Evolutionary conservation across 495 filamentous ascomycete genomes (phyloP).

Genomic region (Penicillium lividum): DNA sequence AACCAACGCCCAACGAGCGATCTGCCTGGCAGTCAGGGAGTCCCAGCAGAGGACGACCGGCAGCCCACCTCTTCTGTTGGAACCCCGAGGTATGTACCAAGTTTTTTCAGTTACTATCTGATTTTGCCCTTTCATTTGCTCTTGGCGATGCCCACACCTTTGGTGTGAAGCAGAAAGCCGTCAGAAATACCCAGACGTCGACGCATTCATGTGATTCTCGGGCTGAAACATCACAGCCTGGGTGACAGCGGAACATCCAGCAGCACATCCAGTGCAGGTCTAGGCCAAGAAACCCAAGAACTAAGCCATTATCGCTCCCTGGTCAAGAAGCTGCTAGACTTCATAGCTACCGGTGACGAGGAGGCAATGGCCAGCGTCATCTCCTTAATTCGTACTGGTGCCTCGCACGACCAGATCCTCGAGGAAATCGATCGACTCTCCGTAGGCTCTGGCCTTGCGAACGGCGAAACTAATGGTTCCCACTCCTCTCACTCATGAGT

Average conservation of each 20-base stretch:
- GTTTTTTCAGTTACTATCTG: neutral
- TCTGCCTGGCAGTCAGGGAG: conserved; percentile 1
- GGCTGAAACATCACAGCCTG: neutral
- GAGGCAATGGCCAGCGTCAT: conserved; percentile 29
- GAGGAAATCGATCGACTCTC: conserved; percentile 21
- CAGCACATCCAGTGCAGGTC: neutral
- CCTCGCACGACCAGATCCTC: conserved; percentile 34
- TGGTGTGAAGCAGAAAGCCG: neutral
- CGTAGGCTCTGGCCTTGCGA: neutral
- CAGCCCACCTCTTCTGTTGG: neutral
- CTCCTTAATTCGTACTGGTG: conserved; percentile 36
- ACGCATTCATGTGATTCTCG: neutral
- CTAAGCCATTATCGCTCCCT: conserved; percentile 31
- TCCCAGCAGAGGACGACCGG: neutral
- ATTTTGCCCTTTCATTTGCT: neutral
- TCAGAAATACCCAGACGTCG: neutral
- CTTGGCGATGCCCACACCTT: neutral
- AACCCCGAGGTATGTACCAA: neutral
- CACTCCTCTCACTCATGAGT: neutral
- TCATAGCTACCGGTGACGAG: conserved; percentile 31
- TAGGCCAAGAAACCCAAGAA: conserved; percentile 6
- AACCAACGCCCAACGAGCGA: neutral
- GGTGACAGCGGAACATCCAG: neutral
- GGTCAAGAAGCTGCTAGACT: conserved; percentile 30
- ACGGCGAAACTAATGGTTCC: conserved; percentile 3